Conservation (phyloP, 208 protist species). For the Wallacemonas sp. region DNA sequence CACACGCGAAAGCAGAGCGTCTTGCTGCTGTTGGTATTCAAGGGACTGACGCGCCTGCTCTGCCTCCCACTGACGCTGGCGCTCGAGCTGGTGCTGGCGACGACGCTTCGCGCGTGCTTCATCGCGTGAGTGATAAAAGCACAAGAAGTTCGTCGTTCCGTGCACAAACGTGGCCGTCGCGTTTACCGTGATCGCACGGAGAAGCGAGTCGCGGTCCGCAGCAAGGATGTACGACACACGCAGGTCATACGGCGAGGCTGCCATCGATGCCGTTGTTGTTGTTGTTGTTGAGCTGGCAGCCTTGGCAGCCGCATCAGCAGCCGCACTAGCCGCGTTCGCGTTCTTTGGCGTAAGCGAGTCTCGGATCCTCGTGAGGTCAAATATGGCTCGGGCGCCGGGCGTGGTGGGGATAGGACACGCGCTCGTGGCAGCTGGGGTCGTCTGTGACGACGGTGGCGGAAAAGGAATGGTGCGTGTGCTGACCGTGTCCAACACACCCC, state of each 20-base stretch:
- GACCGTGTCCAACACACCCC: too few species aligned
- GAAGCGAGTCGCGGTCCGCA: conserved; percentile 47
- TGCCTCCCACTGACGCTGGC: conserved; percentile 24
- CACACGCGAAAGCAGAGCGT: too few species aligned
- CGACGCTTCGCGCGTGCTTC: conserved; percentile 31
- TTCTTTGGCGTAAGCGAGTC: too few species aligned
- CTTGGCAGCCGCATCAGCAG: too few species aligned
- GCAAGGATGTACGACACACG: conserved; percentile 56
- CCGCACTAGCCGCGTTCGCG: too few species aligned
- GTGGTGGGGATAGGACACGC: too few species aligned
- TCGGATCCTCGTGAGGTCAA: too few species aligned
- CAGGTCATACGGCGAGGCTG: conserved; percentile 16
- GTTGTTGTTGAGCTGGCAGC: conserved; percentile 14
- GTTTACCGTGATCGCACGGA: conserved; percentile 47
- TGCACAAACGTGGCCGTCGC: conserved; percentile 48
- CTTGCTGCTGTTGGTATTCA: too few species aligned
- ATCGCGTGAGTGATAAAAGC: conserved; percentile 50
- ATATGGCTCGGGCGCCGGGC: too few species aligned
- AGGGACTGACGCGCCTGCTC: neutral
- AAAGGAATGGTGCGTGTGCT: too few species aligned
- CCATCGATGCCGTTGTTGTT: neutral
- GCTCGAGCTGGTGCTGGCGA: conserved; percentile 29
- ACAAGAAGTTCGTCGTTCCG: conserved; percentile 38
- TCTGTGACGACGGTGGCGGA: too few species aligned
- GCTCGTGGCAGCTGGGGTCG: too few species aligned